Base-by-base conservation (phyloP, 2,329 filamentous ascomycete genomes). In the Talaromyces islandicus region DNA sequence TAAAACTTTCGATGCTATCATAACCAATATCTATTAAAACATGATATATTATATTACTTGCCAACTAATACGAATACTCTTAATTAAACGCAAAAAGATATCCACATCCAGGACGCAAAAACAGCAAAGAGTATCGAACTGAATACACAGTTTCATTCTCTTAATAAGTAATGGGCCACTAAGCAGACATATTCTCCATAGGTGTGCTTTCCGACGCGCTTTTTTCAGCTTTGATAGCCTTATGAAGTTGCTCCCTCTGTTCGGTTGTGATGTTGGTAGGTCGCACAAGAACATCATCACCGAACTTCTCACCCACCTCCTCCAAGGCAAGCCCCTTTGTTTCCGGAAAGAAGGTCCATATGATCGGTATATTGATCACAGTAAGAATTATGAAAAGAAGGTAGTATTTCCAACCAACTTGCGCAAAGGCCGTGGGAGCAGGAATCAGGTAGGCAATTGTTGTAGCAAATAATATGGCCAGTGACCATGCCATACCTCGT, bases 241-340 rank as follows among this genome's bases (percentile, higher is more conserved):
- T 30, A 30, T 57, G 43, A 10, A 57, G 43, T 6, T 48, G 38
- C 19, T 57, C 55, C 19, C 55, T 29, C 43, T 57, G 27, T 21
- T 57, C 55, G 5, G 17, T 32, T 11, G 55, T 57, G 17, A 57
- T 19, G 11, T 50, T 29, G 25, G 55, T 57, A 19, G 51, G 27
- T 10, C 30, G 14, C 25, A 57, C 55, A 19, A 30, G 27, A 51
- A 57, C 55, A 24, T 54, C 30, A 30, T 59, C 57, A 14, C 51
- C 51, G 29, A 59, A 59, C 10, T 41, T 53, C 35, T 43, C 57
- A 12, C 35, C 35, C n/a, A 59, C 32, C 24, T 59, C 57, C 27
- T 59, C 57, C 24, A 59, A 43, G 11, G 57, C 24, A 25, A 59
- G 51, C 14, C 57, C 57, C 57, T 59, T 59, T 29, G 57, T 59